Evolutionary conservation across 345 rosid species (phyloP).

Genomic region (Hypericum perforatum): DNA sequence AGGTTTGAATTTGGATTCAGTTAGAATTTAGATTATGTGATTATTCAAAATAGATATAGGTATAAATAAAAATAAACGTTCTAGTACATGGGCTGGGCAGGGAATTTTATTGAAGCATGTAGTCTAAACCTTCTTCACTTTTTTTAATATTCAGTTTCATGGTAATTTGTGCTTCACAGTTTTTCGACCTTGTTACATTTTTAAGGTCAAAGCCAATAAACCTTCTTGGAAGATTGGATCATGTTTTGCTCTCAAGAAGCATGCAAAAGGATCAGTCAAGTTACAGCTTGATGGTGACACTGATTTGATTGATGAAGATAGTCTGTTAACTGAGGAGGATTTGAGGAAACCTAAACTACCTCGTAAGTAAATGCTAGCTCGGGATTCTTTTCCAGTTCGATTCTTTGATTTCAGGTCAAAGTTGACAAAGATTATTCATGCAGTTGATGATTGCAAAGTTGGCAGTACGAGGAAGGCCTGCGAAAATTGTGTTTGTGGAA

Average conservation of each 20-base stretch:
- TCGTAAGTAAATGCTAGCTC: constrained; percentile 29
- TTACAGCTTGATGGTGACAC: constrained; percentile 53
- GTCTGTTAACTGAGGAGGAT: constrained; percentile 79
- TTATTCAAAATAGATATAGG: too few relatives aligned
- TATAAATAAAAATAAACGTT: too few relatives aligned
- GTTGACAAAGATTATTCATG: constrained; percentile 7
- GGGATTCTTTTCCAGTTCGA: background rate
- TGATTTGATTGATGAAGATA: constrained; percentile 93
- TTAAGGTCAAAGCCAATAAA: constrained; percentile 60
- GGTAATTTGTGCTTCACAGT: background rate
- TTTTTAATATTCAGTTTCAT: background rate
- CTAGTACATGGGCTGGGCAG: too few relatives aligned
- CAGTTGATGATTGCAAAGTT: too few relatives aligned
- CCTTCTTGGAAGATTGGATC: constrained; percentile 84
- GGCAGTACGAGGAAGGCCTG: too few relatives aligned
- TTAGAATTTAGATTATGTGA: too few relatives aligned
- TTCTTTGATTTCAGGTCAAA: background rate
- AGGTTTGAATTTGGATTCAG: too few relatives aligned
- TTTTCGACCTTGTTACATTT: background rate
- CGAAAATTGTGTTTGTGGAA: too few relatives aligned
- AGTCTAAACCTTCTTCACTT: background rate
- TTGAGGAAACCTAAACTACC: constrained; percentile 70
- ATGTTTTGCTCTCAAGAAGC: constrained; percentile 67
- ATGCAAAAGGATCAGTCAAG: constrained; percentile 35
- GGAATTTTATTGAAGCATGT: background rate